Percentiles rank a stretch among this genome's conserved stretches.
These are phyloP conservation scores for Lasiosphaeria hispida DNA, from an alignment of 495 filamentous ascomycete species.

Conservation along the genomic window DNA sequence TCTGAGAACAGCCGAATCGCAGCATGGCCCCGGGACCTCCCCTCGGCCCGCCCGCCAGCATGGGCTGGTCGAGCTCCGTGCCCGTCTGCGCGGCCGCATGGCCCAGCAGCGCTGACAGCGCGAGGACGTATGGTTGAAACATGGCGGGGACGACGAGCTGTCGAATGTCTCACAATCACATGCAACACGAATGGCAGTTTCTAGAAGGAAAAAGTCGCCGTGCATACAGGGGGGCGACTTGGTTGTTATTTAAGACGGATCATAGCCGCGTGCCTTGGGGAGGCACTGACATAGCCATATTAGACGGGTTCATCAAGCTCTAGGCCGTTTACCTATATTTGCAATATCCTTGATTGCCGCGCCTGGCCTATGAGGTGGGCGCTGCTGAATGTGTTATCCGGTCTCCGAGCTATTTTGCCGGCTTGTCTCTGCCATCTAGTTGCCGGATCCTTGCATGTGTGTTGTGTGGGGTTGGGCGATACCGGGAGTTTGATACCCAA, in stretches of 20 bases:
- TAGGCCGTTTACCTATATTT: slow-evolving; percentile 4
- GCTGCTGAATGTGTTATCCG: slow-evolving; percentile 4
- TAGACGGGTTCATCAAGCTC: background rate
- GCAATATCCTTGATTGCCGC: slow-evolving; percentile 10
- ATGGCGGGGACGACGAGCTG: background rate
- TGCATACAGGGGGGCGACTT: background rate
- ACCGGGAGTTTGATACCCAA: too few species aligned
- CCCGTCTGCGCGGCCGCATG: slow-evolving; percentile 8
- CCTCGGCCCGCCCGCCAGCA: slow-evolving; percentile 14
- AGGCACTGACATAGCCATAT: background rate
- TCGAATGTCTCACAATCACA: background rate
- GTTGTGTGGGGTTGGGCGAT: too few species aligned
- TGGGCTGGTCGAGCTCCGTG: slow-evolving; percentile 14
- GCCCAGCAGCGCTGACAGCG: slow-evolving; percentile 13
- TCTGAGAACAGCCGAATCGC: slow-evolving; percentile 26
- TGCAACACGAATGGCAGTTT: background rate
- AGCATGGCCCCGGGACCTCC: slow-evolving; percentile 18
- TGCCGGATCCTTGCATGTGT: too few species aligned
- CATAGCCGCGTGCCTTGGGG: too few species aligned
- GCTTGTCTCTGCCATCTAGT: background rate
- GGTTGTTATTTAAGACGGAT: background rate
- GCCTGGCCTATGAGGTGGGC: background rate
- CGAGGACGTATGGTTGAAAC: slow-evolving; percentile 10
- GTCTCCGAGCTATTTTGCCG: slow-evolving; percentile 9
- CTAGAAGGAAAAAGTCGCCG: background rate